Conservation (phyloP, 2,329 filamentous ascomycete species). For the Colletotrichum filicis region DNA sequence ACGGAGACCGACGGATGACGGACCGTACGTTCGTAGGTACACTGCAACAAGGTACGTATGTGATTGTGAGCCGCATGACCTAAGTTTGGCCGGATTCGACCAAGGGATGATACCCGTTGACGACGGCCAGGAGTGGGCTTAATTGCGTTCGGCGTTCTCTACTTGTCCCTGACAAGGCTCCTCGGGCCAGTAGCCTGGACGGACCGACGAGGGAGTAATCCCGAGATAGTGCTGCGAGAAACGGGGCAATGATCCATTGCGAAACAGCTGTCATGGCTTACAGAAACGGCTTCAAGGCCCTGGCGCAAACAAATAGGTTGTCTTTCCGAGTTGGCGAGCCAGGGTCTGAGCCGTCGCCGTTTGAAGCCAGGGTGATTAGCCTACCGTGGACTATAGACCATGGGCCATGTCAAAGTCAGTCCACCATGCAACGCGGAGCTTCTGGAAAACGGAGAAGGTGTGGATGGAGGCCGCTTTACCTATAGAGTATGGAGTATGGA, state of each 20-base stretch:
- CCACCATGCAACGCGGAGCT: conserved; percentile 3
- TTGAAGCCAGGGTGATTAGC: conserved; percentile 9
- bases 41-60: too few relatives aligned
- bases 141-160: not conserved
- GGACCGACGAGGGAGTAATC: not conserved
- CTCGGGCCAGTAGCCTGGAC: not conserved
- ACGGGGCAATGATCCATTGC: not conserved
- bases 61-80: not conserved
- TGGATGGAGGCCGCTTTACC: not conserved
- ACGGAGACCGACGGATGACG: not conserved
- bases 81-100: not conserved
- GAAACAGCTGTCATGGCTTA: conserved; percentile 20
- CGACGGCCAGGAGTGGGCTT: not conserved
- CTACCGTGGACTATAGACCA: not conserved
- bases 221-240: not conserved
- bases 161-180: not conserved
- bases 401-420: conserved; percentile 2
- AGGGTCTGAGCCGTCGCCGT: conserved; percentile 1
- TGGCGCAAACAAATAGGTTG: conserved; percentile 22
- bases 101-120: not conserved
- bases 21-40: not conserved
- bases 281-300: conserved; percentile 15
- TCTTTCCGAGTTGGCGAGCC: conserved; percentile 22
- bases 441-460: not conserved
- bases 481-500: too few relatives aligned